Percentiles rank a stretch among this genome's conserved stretches.
Conservation (phyloP, 1,284 basidiomycete species). For the Papiliotrema laurentii region DNA sequence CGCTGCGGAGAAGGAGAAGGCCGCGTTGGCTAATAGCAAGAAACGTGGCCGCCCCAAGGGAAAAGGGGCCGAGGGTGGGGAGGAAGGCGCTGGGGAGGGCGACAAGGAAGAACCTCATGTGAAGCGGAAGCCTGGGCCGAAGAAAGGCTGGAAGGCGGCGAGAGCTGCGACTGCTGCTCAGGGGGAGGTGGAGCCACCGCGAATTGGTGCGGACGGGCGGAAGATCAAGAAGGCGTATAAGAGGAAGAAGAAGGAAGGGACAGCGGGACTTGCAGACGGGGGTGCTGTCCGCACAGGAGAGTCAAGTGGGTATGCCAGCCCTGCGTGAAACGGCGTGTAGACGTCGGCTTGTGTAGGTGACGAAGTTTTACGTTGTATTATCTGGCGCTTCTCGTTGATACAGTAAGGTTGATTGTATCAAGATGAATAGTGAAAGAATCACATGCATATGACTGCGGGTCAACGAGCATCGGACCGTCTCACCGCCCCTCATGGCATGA, state of each 20-base stretch:
- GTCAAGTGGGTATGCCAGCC: no score
- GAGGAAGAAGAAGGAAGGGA: background rate
- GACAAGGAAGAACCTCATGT: slow-evolving; percentile 21
- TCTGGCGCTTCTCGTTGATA: no score
- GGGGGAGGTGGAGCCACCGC: no score
- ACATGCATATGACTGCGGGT: no score
- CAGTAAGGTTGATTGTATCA: no score
- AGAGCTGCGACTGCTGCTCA: background rate
- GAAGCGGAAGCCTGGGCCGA: slow-evolving; percentile 40
- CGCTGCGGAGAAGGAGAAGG: slow-evolving; percentile 4
- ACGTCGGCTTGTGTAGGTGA: no score
- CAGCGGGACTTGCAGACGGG: no score
- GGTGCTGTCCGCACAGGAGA: no score
- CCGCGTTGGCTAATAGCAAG: background rate
- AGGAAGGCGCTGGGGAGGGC: background rate
- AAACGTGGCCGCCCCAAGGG: background rate
- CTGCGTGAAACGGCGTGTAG: no score
- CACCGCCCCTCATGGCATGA: slow-evolving; percentile 25
- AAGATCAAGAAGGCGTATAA: slow-evolving; percentile 2
- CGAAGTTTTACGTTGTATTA: no score
- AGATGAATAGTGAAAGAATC: no score
- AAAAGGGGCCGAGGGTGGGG: background rate
- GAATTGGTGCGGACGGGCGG: background rate
- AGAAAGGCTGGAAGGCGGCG: slow-evolving; percentile 36
- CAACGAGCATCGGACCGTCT: no score